Percentiles rank a stretch among this genome's conserved stretches.
These are phyloP conservation scores for Phytopythium litorale DNA, from an alignment of 352 stramenopile genomes.

Conservation along the genomic window DNA sequence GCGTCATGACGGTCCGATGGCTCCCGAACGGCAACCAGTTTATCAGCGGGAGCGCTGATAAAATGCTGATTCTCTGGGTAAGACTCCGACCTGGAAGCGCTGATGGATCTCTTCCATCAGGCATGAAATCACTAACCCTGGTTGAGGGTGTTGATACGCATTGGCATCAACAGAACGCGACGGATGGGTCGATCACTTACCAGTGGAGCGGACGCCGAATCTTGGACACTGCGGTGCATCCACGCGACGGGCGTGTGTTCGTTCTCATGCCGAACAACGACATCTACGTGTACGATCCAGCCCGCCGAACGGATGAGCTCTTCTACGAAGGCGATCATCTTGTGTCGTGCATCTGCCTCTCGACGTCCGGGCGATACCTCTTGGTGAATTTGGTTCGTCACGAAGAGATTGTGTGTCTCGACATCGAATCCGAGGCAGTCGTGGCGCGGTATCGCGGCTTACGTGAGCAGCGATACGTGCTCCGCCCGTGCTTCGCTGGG, in stretches of 20 bases:
- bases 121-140: not conserved
- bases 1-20: slow-evolving; percentile 51
- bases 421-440: slow-evolving; percentile 36
- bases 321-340: slow-evolving; percentile 51
- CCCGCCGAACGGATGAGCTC: slow-evolving; percentile 49
- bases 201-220: slow-evolving; percentile 66
- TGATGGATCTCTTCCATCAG: not conserved
- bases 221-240: slow-evolving; percentile 58
- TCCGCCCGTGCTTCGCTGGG: slow-evolving; percentile 60
- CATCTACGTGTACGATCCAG: slow-evolving; percentile 58
- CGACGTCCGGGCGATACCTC: slow-evolving; percentile 38
- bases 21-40: slow-evolving; percentile 56
- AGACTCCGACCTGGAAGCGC: not conserved
- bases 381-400: slow-evolving; percentile 62
- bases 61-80: slow-evolving; percentile 77
- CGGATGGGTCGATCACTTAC: slow-evolving; percentile 44
- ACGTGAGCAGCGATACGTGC: slow-evolving; percentile 56
- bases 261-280: slow-evolving; percentile 53
- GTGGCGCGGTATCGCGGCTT: slow-evolving; percentile 51
- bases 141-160: too few relatives aligned
- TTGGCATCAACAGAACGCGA: slow-evolving; percentile 32
- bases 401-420: slow-evolving; percentile 54
- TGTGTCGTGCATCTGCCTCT: slow-evolving; percentile 54
- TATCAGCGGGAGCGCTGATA: slow-evolving; percentile 65
- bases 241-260: slow-evolving; percentile 45